phyloP scores from a whole-genome alignment of 371 early-diverging fungal species.

The Rhizopus stolonifer region DNA sequence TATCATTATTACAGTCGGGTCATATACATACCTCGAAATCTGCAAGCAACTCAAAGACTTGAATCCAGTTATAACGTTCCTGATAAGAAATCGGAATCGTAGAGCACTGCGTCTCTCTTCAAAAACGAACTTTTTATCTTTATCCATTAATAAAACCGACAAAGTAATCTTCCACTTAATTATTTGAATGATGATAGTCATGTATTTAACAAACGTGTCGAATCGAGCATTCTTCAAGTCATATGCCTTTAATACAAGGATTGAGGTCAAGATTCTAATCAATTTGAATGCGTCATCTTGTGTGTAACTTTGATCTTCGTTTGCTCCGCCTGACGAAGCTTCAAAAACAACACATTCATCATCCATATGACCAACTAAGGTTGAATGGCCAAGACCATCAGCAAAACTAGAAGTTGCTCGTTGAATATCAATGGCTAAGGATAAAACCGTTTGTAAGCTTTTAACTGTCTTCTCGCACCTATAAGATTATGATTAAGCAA shows the following conservation, averaged over 20 bases:
- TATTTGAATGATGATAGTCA: slow-evolving; percentile 15
- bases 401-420: slow-evolving; percentile 17
- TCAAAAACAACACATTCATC: slow-evolving; percentile 21
- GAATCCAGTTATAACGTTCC: slow-evolving; percentile 14
- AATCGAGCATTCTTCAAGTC: slow-evolving; percentile 18
- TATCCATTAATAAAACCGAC: slow-evolving; percentile 16
- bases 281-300: slow-evolving; percentile 15
- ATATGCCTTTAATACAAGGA: slow-evolving; percentile 19
- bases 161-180: slow-evolving; percentile 17
- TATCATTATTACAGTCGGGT: slow-evolving; percentile 6
- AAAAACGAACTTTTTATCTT: slow-evolving; percentile 17
- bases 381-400: slow-evolving; percentile 19
- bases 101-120: slow-evolving; percentile 18
- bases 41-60: slow-evolving; percentile 15
- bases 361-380: slow-evolving; percentile 21
- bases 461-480: slow-evolving; percentile 16
- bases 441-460: slow-evolving; percentile 17
- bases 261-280: slow-evolving; percentile 14
- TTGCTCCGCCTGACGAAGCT: slow-evolving; percentile 12
- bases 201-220: slow-evolving; percentile 12
- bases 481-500: slow-evolving; percentile 19
- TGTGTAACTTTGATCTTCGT: slow-evolving; percentile 15
- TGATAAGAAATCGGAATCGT: slow-evolving; percentile 16
- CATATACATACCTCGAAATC: slow-evolving; percentile 17
- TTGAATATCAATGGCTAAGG: slow-evolving; percentile 16